Conservation (phyloP, 306 rosid genomes). For the Quercus bicolor region DNA sequence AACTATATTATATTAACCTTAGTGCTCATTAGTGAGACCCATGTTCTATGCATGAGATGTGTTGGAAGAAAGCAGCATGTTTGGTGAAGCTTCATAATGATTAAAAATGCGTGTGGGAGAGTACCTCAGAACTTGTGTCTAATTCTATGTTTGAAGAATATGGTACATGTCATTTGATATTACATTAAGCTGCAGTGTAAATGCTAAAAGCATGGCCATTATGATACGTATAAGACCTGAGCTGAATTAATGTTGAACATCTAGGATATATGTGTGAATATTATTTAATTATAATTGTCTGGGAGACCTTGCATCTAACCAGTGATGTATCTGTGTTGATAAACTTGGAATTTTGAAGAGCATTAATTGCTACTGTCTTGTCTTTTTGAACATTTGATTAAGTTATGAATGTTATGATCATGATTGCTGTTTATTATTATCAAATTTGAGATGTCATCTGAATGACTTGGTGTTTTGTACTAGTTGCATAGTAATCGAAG, state of each 20-base stretch:
- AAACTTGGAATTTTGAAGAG: constrained; percentile 1
- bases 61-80: constrained; percentile 43
- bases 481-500: not conserved
- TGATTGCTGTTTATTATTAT: not conserved
- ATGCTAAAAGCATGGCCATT: constrained; percentile 21
- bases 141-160: constrained; percentile 30
- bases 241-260: constrained; percentile 23
- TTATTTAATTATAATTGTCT: not conserved
- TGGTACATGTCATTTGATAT: constrained; percentile 36
- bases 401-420: not conserved
- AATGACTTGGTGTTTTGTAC: not conserved
- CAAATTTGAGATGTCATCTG: not conserved
- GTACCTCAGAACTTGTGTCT: constrained; percentile 20
- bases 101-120: constrained; percentile 38
- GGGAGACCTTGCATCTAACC: no score
- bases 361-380: not conserved
- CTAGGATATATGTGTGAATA: not conserved
- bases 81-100: constrained; percentile 40
- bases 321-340: not conserved
- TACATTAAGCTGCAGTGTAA: constrained; percentile 14
- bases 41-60: constrained; percentile 61
- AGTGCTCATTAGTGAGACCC: constrained; percentile 63
- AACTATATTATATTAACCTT: constrained; percentile 67
- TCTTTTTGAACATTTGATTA: not conserved
- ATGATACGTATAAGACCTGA: constrained; percentile 8